Base-by-base conservation (phyloP, 768 basidiomycete genomes). In the Suillus cothurnatus region DNA sequence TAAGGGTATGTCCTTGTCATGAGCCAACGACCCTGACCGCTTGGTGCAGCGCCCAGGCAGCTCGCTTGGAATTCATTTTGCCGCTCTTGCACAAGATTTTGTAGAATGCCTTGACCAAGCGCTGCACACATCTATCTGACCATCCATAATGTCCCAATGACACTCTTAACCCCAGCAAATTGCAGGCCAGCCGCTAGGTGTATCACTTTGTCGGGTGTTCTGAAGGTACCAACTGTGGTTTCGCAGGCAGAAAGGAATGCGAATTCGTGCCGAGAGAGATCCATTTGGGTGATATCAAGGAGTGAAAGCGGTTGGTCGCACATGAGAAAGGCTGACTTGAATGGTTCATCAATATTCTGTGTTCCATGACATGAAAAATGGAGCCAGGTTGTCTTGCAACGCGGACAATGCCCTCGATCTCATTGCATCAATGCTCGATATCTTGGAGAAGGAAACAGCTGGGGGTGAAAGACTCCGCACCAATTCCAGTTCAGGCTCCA, bases 341-440 rank as follows among this genome's bases (percentile, higher is more conserved):
- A 68, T 12, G 70, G 69, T n/a, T 67, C 61, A 21, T 15, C 26
- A 4, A 34, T 3, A 11, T 60, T 38, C 31, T 65, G 64, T 14
- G 19, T 47, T 2, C 65, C 72, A 43, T 73, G 72, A 39, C 71
- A 71, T 1, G 69, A 64, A 41, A 72, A 66, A 49, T 72, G 71
- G 15, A 67, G 62, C 69, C 67, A 71, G 1, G 36, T 68, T 47
- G 23, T 43, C 11, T 38, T 36, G 43, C 6, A 70, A 19, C 21
- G 56, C 19, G 15, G 26, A 8, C 1, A 58, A 43, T 4, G 63
- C 63, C 1, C 23, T 45, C 3, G 36, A 12, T 15, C 6, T 32
- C 31, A 32, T 32, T 2, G 31, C 31, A 32, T 32, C 31, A 32
- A 32, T 6, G 6, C 31, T 32, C 6, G 31, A 3, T 32, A 32